Conservation (phyloP, 75 land plant genomes). For the Cupressus sempervirens region DNA sequence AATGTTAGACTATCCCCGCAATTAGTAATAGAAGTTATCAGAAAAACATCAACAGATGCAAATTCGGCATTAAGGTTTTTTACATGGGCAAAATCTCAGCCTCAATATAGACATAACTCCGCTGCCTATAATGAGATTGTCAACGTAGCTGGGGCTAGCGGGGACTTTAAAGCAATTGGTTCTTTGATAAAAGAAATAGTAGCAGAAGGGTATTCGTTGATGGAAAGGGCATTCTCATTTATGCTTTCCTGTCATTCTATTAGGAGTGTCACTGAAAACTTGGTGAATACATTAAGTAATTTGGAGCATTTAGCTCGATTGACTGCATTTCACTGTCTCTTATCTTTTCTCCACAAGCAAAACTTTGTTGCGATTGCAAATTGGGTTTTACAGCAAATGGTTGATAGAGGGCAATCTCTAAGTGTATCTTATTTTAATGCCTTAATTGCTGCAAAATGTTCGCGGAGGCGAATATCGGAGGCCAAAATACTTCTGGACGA, state of each 20-base stretch:
- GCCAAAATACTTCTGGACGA: constrained; percentile 33
- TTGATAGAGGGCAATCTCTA: background rate
- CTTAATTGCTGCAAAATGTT: constrained; percentile 31
- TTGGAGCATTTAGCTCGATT: constrained; percentile 18
- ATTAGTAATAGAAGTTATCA: constrained; percentile 18
- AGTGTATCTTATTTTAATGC: constrained; percentile 32
- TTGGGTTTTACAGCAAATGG: constrained; percentile 28
- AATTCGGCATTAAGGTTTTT: constrained; percentile 30
- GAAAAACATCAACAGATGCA: constrained; percentile 15
- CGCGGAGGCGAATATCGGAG: constrained; percentile 14
- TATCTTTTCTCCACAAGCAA: constrained; percentile 21
- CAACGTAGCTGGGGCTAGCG: constrained; percentile 26
- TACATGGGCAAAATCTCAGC: constrained; percentile 15
- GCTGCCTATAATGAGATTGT: constrained; percentile 30
- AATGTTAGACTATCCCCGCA: constrained; percentile 16
- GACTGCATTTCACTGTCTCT: constrained; percentile 24
- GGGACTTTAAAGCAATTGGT: constrained; percentile 24
- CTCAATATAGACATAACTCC: background rate
- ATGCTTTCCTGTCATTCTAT: constrained; percentile 6
- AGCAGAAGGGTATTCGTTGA: constrained; percentile 14
- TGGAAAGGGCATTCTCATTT: constrained; percentile 28
- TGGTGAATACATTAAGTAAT: constrained; percentile 21
- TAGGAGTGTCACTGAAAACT: constrained; percentile 5
- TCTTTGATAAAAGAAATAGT: constrained; percentile 20
- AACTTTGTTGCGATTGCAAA: constrained; percentile 25